Evolutionary conservation across 257 asterid genomes (phyloP), one percentile per base, ranked within the genome.

Genomic region (Haberlea rhodopensis): DNA sequence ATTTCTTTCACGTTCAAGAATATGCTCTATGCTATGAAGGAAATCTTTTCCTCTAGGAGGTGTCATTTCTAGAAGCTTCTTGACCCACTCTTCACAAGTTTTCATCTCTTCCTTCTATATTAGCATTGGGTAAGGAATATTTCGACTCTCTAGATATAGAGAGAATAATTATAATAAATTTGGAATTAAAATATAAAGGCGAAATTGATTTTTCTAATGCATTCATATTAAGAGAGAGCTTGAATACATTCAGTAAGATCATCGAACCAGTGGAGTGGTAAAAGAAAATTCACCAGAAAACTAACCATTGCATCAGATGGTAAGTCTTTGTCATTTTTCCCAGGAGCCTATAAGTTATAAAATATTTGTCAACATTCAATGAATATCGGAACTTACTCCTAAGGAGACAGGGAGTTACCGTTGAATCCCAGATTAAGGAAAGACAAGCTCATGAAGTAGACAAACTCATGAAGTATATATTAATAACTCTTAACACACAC

Each of bases 41-140:
- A 92, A 92, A 20, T 84, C 96, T 74, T 81, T 89, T 66, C 99
- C 99, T 54, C 55, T 80, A 32, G 99, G 99, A 62, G 99, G 99
- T 52, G 87, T 92, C 89, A 80, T 73, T 80, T 87, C 95, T 62
- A 92, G 87, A 69, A 92, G 96, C 83, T 78, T 89, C 76, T 92
- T 92, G 49, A 83, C 99, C 72, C 91, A 83, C 63, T 89, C 96
- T 84, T 92, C 99, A 65, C 78, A 75, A 51, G 69, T 65, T 82
- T 73, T 83, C 74, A 92, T 84, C 77, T 92, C 99, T 76, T 86
- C 99, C 81, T 87, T 84, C 97, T 87, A 76, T 67, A 82, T 74
- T 60, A 72, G 79, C 43, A 64, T 71, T 32, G 19, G 67, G 70
- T 43, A 69, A 66, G 70, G 52, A 65, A 27, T 60, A 54, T 26